phyloP scores from a whole-genome alignment of 805 yeast genomes.

The Barnettozyma pratensis region DNA sequence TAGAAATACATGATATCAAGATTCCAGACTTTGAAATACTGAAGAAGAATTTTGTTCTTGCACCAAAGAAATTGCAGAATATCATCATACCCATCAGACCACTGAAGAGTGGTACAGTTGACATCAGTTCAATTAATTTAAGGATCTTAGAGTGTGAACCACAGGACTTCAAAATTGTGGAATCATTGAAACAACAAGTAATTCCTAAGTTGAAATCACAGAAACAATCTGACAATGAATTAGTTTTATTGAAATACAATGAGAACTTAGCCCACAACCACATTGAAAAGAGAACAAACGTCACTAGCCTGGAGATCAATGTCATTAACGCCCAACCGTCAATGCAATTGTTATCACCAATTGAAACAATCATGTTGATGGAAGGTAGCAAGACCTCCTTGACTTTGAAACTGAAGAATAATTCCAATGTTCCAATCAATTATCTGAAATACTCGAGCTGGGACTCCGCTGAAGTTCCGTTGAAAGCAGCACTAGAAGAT shows the following conservation, averaged over 20 bases:
- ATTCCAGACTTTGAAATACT: conserved; percentile 30
- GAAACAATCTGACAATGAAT: not conserved
- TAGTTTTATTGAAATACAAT: conserved; percentile 8
- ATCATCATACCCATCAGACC: conserved; percentile 47
- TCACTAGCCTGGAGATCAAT: conserved; percentile 26
- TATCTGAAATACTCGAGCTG: conserved; percentile 55
- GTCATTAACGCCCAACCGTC: conserved; percentile 55
- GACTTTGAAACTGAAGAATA: conserved; percentile 49
- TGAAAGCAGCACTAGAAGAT: conserved; percentile 48
- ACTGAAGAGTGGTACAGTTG: conserved; percentile 40
- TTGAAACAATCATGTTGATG: conserved; percentile 59
- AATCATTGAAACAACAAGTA: conserved; percentile 24
- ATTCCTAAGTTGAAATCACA: conserved; percentile 25
- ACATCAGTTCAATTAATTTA: conserved; percentile 46
- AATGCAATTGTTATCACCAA: conserved; percentile 44
- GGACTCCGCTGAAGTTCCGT: conserved; percentile 69
- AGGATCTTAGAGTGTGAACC: conserved; percentile 45
- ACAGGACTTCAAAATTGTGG: conserved; percentile 39
- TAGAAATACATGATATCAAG: conserved; percentile 48
- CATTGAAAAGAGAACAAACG: conserved; percentile 15
- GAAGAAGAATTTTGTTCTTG: conserved; percentile 29
- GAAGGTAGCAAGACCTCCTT: conserved; percentile 68
- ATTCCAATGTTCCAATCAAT: conserved; percentile 51
- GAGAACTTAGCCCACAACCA: conserved; percentile 14
- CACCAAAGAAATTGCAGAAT: conserved; percentile 32